Evolutionary conservation across 2,329 filamentous ascomycete genomes (phyloP), one percentile per base, ranked within the genome.

Genomic region (Sporothrix pallida): DNA sequence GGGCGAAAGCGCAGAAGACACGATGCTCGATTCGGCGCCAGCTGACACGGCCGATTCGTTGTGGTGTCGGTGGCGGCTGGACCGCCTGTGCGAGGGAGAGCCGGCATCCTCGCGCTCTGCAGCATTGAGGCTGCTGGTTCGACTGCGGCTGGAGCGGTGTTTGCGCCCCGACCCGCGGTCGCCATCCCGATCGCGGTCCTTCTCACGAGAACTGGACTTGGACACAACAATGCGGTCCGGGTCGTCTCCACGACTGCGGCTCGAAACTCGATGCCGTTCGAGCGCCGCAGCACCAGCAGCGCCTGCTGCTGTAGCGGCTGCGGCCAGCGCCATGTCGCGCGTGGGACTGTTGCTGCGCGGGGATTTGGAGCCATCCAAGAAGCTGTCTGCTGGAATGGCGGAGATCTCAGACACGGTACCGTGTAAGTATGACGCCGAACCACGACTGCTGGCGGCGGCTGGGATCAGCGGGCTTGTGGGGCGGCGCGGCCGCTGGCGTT

Each of bases 351-450:
- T 81, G 72, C 82, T 82, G 74, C 83, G 82, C 71, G 26, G 81
- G 81, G 83, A 83, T 1, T 86, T 87, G 5, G 87, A 86, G n/a
- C 87, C 87, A 77, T 90, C 88, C 8, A 90, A 82, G 75, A 90
- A 90, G 79, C 88, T 90, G 79, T 90, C 87, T 20, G 86, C 86
- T 13, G 88, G 88, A 70, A 90, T 90, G 86, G 93, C 82, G 85
- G 95, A 98, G 69, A 98, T 93, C 79, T 98, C 95, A 2, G 95
- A 98, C 70, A 90, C 85, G 77, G 89, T 89, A 13, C 89, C 86
- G 48, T 89, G 87, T 68, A 90, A 84, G 80, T 92, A 94, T 71
- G 82, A 89, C 80, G 83, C 88, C 23, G 81, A 82, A 79, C 82
- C 91, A 85, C 80, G 87, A 78, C 83, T 91, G 86, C 80, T 87